These are phyloP conservation scores for Lachnellula subtilissima DNA, from an alignment of 2,329 filamentous ascomycete species.

Conservation along the genomic window DNA sequence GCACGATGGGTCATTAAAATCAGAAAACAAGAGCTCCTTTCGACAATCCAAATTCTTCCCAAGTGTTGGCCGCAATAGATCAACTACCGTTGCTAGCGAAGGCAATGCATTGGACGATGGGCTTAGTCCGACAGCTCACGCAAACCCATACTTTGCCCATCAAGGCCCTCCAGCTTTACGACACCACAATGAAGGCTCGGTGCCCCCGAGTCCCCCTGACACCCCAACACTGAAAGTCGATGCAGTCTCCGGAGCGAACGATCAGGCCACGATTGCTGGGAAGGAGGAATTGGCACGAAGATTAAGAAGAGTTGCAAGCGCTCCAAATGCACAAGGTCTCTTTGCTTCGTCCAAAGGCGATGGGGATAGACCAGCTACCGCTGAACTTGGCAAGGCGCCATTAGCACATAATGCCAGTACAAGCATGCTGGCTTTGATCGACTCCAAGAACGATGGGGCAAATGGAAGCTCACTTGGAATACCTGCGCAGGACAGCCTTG, in stretches of 20 bases:
- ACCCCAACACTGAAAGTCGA: slow-evolving; percentile 75
- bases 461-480: slow-evolving; percentile 34
- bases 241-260: slow-evolving; percentile 58
- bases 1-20: slow-evolving; percentile 32
- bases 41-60: slow-evolving; percentile 87
- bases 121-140: slow-evolving; percentile 86
- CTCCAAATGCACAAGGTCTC: slow-evolving; percentile 91
- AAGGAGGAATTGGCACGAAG: slow-evolving; percentile 95
- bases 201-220: slow-evolving; percentile 87
- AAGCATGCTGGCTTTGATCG: slow-evolving; percentile 42
- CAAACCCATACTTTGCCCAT: slow-evolving; percentile 96
- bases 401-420: slow-evolving; percentile 54
- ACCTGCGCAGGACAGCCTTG: slow-evolving; percentile 48
- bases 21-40: slow-evolving; percentile 48
- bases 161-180: slow-evolving; percentile 89
- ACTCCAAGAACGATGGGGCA: slow-evolving; percentile 38
- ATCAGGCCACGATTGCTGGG: slow-evolving; percentile 65
- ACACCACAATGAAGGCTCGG: slow-evolving; percentile 91
- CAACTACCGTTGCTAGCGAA: slow-evolving; percentile 86
- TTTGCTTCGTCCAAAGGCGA: slow-evolving; percentile 60
- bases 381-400: slow-evolving; percentile 81
- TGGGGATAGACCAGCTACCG: slow-evolving; percentile 71
- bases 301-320: slow-evolving; percentile 87
- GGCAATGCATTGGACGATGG: slow-evolving; percentile 85
- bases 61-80: slow-evolving; percentile 80